Evolutionary conservation across 202 grass and related monocot species (phyloP).

Genomic region (Musa balbisiana): DNA sequence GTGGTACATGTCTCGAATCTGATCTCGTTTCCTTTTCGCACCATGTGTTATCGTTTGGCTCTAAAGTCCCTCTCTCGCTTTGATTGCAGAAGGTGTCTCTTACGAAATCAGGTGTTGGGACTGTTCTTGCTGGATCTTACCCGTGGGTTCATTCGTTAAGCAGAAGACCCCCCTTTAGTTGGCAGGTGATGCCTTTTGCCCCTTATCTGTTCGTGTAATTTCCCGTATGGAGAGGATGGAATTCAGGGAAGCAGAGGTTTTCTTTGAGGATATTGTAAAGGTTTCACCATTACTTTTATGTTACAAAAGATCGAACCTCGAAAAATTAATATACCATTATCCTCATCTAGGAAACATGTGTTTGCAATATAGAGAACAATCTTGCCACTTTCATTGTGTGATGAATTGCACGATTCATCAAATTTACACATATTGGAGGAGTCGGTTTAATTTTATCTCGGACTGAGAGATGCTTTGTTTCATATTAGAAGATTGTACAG

Average conservation of each 20-base stretch:
- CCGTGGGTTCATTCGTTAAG: conserved; percentile 37
- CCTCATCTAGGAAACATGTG: not conserved
- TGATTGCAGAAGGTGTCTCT: not conserved
- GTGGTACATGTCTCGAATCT: not conserved
- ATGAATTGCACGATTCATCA: not conserved
- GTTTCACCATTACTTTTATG: no score
- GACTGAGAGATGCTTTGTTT: no score
- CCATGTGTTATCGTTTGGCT: not conserved
- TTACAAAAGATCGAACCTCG: no score
- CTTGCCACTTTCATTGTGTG: not conserved
- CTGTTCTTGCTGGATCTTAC: not conserved
- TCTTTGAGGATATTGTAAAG: no score
- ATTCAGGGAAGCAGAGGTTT: not conserved
- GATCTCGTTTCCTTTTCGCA: not conserved
- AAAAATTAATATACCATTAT: not conserved
- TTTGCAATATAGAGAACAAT: not conserved
- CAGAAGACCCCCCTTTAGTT: conserved; percentile 36
- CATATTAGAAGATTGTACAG: no score
- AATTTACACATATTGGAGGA: not conserved
- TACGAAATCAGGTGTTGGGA: not conserved
- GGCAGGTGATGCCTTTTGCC: conserved; percentile 4
- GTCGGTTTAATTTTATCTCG: not conserved
- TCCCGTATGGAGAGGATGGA: not conserved
- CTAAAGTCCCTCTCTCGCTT: not conserved
- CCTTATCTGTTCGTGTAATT: not conserved